Base-by-base conservation (phyloP, 2,329 filamentous ascomycete genomes). In the Colletotrichum sp. region DNA sequence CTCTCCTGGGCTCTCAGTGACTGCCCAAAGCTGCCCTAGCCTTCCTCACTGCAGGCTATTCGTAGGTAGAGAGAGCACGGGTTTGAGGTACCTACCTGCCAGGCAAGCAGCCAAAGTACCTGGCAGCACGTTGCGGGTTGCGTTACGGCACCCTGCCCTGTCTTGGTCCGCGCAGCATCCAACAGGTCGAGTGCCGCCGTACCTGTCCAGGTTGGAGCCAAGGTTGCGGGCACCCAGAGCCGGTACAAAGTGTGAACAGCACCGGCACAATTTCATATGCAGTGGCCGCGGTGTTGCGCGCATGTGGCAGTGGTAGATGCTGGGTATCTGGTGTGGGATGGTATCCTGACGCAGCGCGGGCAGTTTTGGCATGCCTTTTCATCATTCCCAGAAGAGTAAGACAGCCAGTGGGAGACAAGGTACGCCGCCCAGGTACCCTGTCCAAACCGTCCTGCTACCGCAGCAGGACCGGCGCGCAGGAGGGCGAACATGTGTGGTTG, bases 141-240 rank as follows among this genome's bases (percentile, higher is more conserved):
- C 63, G 63, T 72, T 43, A 64, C 55, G 60, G 26, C 69, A 72
- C 43, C 69, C 21, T 66, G 34, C 73, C 73, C 57, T 67, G 63
- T 75, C 73, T 57, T 75, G 34, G 68, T 66, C 68, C 26, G 55
- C 36, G 72, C 66, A 43, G 72, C 72, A 38, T 61, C 61, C 28
- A 63, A 70, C 57, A 55, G 63, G 61, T 67, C 38, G 52, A 69
- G 72, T 61, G 68, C 72, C 69, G 68, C 72, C 69, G 69, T 75
- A 43, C 73, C 63, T 75, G 69, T 70, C 73, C 73, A 72, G 69
- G 55, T 73, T 69, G 38, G 32, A 75, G 63, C 43, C 43, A 65
- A 48, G 58, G 65, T 66, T 74, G 71, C 74, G 58, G 58, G 71
- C 72, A 75, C 69, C n/a, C 28, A 24, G 61, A 67, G 68, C 52